Evolutionary conservation across 2,329 filamentous ascomycete genomes (phyloP).

Genomic region (Raffaelea albimanens): DNA sequence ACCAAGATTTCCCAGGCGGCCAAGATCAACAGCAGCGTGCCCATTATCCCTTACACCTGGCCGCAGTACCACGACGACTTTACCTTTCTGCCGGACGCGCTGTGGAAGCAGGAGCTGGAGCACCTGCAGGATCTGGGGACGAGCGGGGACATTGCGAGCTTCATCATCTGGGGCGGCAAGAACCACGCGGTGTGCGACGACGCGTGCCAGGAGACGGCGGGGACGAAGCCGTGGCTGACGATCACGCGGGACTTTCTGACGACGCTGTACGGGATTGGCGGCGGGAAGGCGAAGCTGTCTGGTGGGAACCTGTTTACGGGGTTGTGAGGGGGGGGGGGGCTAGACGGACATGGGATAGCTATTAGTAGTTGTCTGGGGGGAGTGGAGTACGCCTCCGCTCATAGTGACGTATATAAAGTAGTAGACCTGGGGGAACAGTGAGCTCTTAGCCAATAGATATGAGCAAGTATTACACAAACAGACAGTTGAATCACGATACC

Average conservation of each 20-base stretch:
- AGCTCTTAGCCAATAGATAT: too few relatives aligned
- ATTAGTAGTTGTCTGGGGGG: too few relatives aligned
- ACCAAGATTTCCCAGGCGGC: neutral
- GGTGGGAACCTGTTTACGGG: conserved; percentile 3
- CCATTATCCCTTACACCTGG: conserved; percentile 6
- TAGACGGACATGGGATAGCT: too few relatives aligned
- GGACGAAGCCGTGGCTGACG: conserved; percentile 7
- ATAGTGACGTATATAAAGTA: too few relatives aligned
- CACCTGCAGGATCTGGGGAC: neutral
- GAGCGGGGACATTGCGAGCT: neutral
- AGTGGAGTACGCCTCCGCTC: too few relatives aligned
- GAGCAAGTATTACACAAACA: too few relatives aligned
- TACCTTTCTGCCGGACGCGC: conserved; percentile 6
- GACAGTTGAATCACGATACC: too few relatives aligned
- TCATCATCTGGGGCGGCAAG: conserved; percentile 9
- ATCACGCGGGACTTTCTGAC: conserved; percentile 5
- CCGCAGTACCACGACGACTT: conserved; percentile 10
- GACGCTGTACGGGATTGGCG: conserved; percentile 5
- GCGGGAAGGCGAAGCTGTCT: neutral
- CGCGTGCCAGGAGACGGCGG: conserved; percentile 7
- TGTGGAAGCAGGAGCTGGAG: conserved; percentile 3
- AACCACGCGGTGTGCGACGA: conserved; percentile 8
- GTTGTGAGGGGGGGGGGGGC: too few relatives aligned
- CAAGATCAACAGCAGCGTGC: conserved; percentile 2
- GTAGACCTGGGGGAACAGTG: too few relatives aligned